Conservation (phyloP, 116 monocot species). For the Phalaenopsis hybrid region DNA sequence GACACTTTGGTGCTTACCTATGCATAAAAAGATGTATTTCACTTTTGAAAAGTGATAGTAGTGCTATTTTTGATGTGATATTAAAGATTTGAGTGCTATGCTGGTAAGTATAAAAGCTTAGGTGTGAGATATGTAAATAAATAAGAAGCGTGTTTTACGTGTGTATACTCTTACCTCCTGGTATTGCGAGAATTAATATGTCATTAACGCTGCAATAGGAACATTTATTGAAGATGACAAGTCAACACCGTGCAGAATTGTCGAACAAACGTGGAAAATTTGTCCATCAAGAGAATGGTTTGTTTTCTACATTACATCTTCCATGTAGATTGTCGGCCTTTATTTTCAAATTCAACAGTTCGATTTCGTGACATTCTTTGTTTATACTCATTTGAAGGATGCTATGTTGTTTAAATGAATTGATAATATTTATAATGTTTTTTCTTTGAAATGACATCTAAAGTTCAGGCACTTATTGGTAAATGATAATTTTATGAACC, state of each 20-base stretch:
- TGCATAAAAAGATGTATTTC: too few relatives aligned
- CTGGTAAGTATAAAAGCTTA: too few relatives aligned
- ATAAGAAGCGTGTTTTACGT: too few relatives aligned
- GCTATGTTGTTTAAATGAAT: neutral
- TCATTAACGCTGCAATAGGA: conserved; percentile 35
- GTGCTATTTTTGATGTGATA: too few relatives aligned
- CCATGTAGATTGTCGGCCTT: neutral
- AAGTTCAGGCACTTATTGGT: neutral
- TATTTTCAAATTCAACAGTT: conserved; percentile 1
- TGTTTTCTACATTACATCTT: conserved; percentile 9
- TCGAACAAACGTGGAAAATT: conserved; percentile 63
- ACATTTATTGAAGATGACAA: conserved; percentile 74
- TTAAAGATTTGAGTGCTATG: too few relatives aligned
- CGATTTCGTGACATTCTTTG: neutral
- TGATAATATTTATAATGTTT: neutral
- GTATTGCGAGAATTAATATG: neutral
- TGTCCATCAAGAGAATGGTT: conserved; percentile 48
- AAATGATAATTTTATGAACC: neutral
- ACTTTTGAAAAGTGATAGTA: too few relatives aligned
- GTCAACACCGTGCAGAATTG: conserved; percentile 78
- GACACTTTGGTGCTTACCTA: too few relatives aligned
- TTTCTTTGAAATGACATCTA: neutral
- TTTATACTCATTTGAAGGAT: neutral
- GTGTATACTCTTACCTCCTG: neutral
- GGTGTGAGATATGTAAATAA: too few relatives aligned